A percentile compares a stretch with the other conserved stretches of the same genome.
These are phyloP conservation scores for Tremella mesenterica DNA, from an alignment of 768 basidiomycete species.

Conservation along the genomic window DNA sequence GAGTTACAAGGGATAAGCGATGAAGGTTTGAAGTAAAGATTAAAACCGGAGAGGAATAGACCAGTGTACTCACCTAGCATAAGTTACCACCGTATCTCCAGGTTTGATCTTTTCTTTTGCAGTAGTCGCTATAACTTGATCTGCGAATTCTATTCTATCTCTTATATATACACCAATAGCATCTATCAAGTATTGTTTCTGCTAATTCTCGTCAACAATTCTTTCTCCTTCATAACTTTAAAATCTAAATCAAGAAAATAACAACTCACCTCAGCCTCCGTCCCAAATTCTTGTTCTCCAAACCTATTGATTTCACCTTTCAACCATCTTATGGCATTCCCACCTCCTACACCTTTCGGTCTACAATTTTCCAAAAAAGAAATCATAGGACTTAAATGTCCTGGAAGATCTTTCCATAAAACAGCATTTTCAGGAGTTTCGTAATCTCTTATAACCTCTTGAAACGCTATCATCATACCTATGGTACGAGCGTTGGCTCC, in stretches of 20 bases:
- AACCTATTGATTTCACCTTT: constrained; percentile 90
- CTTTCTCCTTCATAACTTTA: not conserved
- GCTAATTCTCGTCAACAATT: constrained; percentile 49
- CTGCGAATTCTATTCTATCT: constrained; percentile 86
- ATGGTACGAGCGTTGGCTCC: constrained; percentile 95
- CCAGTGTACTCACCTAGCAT: constrained; percentile 59
- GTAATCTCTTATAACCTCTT: constrained; percentile 57
- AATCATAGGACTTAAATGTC: constrained; percentile 33
- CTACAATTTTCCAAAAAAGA: constrained; percentile 31
- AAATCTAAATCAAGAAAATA: not conserved
- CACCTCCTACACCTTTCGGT: constrained; percentile 43
- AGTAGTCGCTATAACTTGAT: constrained; percentile 80
- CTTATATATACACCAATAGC: constrained; percentile 89
- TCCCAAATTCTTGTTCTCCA: constrained; percentile 57
- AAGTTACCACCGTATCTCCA: constrained; percentile 85
- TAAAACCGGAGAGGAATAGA: not conserved
- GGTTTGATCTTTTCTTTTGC: constrained; percentile 90
- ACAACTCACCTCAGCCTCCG: constrained; percentile 77
- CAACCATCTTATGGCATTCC: constrained; percentile 52
- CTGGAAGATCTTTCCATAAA: constrained; percentile 27
- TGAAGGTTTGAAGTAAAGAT: not conserved
- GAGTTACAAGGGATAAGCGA: too few species aligned
- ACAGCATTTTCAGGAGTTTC: constrained; percentile 28
- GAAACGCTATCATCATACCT: constrained; percentile 81
- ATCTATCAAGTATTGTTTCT: constrained; percentile 70